A percentile compares a stretch with the other conserved stretches of the same genome.
Conservation (phyloP, 1,284 basidiomycete species). For the Trametes sp. region DNA sequence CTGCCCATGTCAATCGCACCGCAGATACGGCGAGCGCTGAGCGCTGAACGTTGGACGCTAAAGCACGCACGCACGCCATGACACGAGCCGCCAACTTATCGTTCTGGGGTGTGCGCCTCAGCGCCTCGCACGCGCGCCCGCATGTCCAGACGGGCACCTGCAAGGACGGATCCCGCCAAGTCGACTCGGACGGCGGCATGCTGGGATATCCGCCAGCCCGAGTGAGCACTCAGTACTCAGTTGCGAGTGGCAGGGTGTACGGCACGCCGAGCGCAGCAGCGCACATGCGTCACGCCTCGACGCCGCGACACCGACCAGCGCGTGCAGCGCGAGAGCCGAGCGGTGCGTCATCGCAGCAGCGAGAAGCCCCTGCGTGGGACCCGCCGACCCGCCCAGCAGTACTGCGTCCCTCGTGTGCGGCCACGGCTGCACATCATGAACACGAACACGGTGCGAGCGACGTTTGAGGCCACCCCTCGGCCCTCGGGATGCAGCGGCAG, state of each 20-base stretch:
- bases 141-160: background rate
- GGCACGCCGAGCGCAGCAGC: background rate
- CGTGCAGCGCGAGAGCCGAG: constrained; percentile 2
- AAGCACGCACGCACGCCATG: background rate
- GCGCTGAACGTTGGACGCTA: too few relatives aligned
- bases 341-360: constrained; percentile 10
- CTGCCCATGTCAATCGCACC: too few relatives aligned
- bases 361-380: background rate
- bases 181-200: background rate
- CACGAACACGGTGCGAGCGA: too few relatives aligned
- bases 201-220: background rate
- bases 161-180: background rate
- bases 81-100: background rate
- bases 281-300: background rate
- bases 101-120: background rate
- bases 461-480: too few relatives aligned
- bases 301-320: background rate
- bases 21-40: too few relatives aligned
- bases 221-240: too few relatives aligned
- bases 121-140: background rate
- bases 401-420: background rate
- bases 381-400: too few relatives aligned
- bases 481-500: background rate
- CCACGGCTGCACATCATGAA: too few relatives aligned
- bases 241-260: background rate